These are phyloP conservation scores for Zygotorulaspora mrakii DNA, from an alignment of 1,139 yeast genomes.

Conservation along the genomic window DNA sequence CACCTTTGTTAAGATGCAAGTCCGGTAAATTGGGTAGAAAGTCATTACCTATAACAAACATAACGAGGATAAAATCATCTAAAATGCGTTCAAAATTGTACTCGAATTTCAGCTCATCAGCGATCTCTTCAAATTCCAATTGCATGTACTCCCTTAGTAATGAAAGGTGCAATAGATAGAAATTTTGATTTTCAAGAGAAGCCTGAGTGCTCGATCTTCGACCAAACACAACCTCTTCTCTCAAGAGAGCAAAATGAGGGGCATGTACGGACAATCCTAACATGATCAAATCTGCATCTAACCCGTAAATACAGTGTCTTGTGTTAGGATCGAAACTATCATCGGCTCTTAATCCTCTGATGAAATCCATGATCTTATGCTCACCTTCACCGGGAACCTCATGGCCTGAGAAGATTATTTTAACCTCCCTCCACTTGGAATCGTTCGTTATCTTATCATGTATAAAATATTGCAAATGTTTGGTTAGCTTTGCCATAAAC, in stretches of 20 bases:
- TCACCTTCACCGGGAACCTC: conserved; percentile 99
- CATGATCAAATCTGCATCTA: conserved; percentile 97
- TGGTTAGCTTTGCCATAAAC: conserved; percentile 88
- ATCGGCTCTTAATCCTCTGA: conserved; percentile 75
- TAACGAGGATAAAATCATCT: conserved; percentile 88
- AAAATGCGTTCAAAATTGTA: conserved; percentile 84
- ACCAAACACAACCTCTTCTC: conserved; percentile 96
- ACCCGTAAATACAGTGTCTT: conserved; percentile 93
- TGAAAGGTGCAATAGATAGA: conserved; percentile 78
- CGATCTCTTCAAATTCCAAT: conserved; percentile 74
- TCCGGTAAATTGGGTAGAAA: conserved; percentile 98
- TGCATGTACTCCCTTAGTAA: conserved; percentile 86
- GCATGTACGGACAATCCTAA: conserved; percentile 96
- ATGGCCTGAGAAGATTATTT: conserved; percentile 87
- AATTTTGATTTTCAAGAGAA: conserved; percentile 73
- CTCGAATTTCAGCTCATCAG: conserved; percentile 58
- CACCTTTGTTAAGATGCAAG: conserved; percentile 89
- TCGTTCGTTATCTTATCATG: conserved; percentile 88
- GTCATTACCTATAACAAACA: conserved; percentile 96
- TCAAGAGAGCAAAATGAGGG: conserved; percentile 87
- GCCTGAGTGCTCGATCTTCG: conserved; percentile 47
- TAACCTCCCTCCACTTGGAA: conserved; percentile 83
- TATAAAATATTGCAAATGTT: conserved; percentile 80
- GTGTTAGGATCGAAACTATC: conserved; percentile 77
- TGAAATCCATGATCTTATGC: conserved; percentile 94